phyloP scores from a whole-genome alignment of 257 asterid genomes.

The Petunia axillaris region DNA sequence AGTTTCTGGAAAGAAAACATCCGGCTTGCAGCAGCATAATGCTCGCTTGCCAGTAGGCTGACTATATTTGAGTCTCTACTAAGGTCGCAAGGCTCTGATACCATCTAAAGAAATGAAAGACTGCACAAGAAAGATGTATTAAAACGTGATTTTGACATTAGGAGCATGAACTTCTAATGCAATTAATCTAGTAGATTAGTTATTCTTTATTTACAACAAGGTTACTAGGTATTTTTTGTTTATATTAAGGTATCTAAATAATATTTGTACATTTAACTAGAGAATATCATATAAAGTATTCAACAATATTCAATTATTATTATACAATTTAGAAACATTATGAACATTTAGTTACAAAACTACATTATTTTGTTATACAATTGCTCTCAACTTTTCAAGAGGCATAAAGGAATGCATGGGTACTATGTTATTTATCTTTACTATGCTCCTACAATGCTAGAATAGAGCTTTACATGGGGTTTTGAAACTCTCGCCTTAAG shows the following conservation, averaged over 20 bases:
- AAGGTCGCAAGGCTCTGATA: not conserved
- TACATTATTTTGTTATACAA: not conserved
- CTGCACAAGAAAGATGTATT: not conserved
- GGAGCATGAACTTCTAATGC: not conserved
- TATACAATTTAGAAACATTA: not conserved
- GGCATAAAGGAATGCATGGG: slow-evolving; percentile 12
- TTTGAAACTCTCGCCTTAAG: not conserved
- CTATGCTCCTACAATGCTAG: not conserved
- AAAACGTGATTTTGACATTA: not conserved
- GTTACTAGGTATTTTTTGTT: not conserved
- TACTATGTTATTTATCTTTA: slow-evolving; percentile 13
- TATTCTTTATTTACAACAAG: not conserved
- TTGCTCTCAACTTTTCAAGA: not conserved
- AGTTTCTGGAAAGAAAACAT: not conserved
- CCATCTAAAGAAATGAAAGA: not conserved
- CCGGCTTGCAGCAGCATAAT: not conserved
- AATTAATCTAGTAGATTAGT: not conserved
- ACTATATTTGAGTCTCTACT: not conserved
- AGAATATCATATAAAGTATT: not conserved
- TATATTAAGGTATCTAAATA: not conserved
- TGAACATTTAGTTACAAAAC: not conserved
- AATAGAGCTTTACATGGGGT: slow-evolving; percentile 7
- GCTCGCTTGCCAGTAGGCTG: not conserved
- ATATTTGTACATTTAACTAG: slow-evolving; percentile 1
- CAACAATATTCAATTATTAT: not conserved